phyloP scores from a whole-genome alignment of 306 rosid species.

The Castanospermum australe region DNA sequence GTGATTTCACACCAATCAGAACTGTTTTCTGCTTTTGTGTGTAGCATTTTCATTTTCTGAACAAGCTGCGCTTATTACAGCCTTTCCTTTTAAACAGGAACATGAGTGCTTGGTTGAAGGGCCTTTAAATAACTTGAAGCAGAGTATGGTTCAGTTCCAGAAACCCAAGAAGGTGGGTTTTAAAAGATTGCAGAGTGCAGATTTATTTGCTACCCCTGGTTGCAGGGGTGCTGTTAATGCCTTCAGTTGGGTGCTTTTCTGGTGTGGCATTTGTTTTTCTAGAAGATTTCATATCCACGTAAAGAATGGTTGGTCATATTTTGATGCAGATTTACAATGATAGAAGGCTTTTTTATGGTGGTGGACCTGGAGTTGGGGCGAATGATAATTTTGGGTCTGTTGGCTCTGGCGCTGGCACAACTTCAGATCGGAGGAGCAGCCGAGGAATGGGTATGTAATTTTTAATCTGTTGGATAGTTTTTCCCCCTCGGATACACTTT shows the following conservation, averaged over 20 bases:
- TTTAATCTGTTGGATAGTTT: not conserved
- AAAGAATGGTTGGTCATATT: conserved; percentile 10
- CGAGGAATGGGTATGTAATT: conserved; percentile 88
- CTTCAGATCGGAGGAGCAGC: conserved; percentile 68
- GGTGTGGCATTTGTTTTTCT: not conserved
- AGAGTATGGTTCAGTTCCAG: conserved; percentile 99
- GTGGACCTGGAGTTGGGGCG: conserved; percentile 85
- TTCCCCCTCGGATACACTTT: not conserved
- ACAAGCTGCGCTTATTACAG: not conserved
- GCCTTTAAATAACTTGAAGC: conserved; percentile 92
- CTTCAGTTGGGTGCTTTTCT: not conserved
- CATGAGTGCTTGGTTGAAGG: conserved; percentile 99
- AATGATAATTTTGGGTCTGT: conserved; percentile 70
- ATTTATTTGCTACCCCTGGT: conserved; percentile 6
- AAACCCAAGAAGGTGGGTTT: conserved; percentile 90
- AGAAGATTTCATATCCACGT: conserved; percentile 24
- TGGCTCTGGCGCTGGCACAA: conserved; percentile 55
- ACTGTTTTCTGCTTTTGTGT: not conserved
- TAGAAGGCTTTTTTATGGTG: conserved; percentile 86
- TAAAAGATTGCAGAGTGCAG: not conserved
- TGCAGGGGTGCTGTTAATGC: not conserved
- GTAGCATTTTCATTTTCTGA: not conserved
- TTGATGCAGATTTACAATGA: conserved; percentile 82
- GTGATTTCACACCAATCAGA: not conserved
- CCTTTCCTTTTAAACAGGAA: conserved; percentile 52